Evolutionary conservation across 805 yeast species (phyloP).

Genomic region (Metschnikowia anglica): DNA sequence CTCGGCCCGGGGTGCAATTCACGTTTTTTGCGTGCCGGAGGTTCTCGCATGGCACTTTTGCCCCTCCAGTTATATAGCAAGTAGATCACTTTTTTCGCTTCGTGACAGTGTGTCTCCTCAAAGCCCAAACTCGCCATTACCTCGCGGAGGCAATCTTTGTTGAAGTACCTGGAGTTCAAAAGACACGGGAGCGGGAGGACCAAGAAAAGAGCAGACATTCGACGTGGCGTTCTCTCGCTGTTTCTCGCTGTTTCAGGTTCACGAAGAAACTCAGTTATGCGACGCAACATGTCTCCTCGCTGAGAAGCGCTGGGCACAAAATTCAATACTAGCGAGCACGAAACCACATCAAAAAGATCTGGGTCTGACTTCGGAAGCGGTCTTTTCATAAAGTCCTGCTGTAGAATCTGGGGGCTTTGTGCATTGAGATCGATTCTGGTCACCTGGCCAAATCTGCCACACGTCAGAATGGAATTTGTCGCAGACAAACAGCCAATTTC

Average conservation of each 20-base stretch:
- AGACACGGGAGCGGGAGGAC: slow-evolving; percentile 90
- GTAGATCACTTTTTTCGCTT: slow-evolving; percentile 72
- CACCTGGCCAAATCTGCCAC: slow-evolving; percentile 51
- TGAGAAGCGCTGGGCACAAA: slow-evolving; percentile 72
- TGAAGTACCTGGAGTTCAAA: slow-evolving; percentile 76
- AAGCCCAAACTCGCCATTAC: slow-evolving; percentile 68
- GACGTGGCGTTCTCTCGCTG: neutral
- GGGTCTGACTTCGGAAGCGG: slow-evolving; percentile 50
- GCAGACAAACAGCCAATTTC: slow-evolving; percentile 85
- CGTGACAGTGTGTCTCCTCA: slow-evolving; percentile 43
- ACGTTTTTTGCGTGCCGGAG: slow-evolving; percentile 33
- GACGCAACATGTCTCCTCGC: slow-evolving; percentile 75
- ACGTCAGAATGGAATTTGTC: slow-evolving; percentile 62
- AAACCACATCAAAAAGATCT: slow-evolving; percentile 62
- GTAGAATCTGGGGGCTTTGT: slow-evolving; percentile 64
- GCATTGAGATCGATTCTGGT: slow-evolving; percentile 77
- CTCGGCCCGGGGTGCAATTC: slow-evolving; percentile 56
- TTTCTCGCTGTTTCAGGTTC: slow-evolving; percentile 21
- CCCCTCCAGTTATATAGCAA: slow-evolving; percentile 60
- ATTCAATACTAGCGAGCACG: slow-evolving; percentile 85
- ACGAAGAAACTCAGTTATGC: slow-evolving; percentile 57
- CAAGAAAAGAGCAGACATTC: slow-evolving; percentile 45
- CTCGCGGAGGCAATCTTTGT: slow-evolving; percentile 37
- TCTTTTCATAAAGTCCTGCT: slow-evolving; percentile 84
- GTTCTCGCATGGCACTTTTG: slow-evolving; percentile 5